phyloP scores from a whole-genome alignment of 1,284 basidiomycete genomes.

The Rugosomyces carneus region DNA sequence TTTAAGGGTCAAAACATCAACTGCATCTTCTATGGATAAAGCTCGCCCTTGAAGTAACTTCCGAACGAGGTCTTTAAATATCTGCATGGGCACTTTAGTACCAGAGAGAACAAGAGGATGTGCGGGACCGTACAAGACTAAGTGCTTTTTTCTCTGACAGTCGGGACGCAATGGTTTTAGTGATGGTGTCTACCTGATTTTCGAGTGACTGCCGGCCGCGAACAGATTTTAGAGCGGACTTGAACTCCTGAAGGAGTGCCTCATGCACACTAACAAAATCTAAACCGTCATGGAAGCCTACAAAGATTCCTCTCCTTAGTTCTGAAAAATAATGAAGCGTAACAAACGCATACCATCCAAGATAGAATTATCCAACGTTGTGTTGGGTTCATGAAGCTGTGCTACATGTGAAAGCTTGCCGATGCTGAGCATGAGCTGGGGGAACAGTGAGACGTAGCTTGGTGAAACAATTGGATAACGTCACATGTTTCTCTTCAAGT shows the following conservation, averaged over 20 bases:
- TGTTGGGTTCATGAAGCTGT: constrained; percentile 57
- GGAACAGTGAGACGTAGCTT: constrained; percentile 5
- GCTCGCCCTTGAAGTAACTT: constrained; percentile 65
- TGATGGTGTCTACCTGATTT: constrained; percentile 56
- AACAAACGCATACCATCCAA: constrained; percentile 47
- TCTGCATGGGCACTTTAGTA: constrained; percentile 10
- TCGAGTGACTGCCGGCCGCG: constrained; percentile 62
- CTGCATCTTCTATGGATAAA: constrained; percentile 60
- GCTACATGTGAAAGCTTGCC: constrained; percentile 85
- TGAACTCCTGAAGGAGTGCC: constrained; percentile 54
- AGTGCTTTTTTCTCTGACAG: constrained; percentile 43
- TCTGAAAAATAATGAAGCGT: background rate
- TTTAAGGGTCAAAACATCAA: constrained; percentile 68
- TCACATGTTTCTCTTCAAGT: constrained; percentile 70
- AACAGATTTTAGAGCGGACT: constrained; percentile 36
- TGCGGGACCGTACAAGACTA: constrained; percentile 32
- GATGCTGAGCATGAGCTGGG: constrained; percentile 83
- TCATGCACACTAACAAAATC: constrained; percentile 74
- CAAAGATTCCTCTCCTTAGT: background rate
- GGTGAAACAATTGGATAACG: background rate
- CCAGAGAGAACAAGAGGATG: background rate
- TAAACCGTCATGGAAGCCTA: constrained; percentile 68
- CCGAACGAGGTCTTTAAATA: constrained; percentile 61
- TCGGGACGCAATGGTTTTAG: constrained; percentile 45
- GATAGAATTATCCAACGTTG: constrained; percentile 36